Conservation (phyloP, 345 rosid genomes). For the Camelina neglecta region DNA sequence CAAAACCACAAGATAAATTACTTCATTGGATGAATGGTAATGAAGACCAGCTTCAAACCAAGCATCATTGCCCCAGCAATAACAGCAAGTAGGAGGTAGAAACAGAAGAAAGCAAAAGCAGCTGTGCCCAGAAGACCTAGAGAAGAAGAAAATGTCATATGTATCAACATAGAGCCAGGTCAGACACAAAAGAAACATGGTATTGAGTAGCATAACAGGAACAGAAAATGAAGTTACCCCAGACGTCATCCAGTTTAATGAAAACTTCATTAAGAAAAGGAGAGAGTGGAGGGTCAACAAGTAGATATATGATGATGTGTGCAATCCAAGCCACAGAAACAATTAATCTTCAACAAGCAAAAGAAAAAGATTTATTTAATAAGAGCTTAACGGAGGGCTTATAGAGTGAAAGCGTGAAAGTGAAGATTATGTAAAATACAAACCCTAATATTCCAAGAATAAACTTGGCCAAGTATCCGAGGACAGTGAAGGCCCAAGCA, state of each 20-base stretch:
- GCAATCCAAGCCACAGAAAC: constrained; percentile 97
- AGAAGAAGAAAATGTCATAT: constrained; percentile 23
- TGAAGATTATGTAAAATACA: constrained; percentile 40
- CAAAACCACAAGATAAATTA: constrained; percentile 43
- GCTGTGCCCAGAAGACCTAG: constrained; percentile 94
- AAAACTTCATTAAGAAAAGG: constrained; percentile 93
- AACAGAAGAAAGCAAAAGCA: constrained; percentile 97
- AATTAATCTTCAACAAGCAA: constrained; percentile 60
- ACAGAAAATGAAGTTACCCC: constrained; percentile 65
- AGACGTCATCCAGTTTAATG: constrained; percentile 90
- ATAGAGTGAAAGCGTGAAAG: constrained; percentile 14
- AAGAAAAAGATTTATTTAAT: constrained; percentile 18
- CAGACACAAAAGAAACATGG: constrained; percentile 15
- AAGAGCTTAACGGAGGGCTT: not conserved
- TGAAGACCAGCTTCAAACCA: constrained; percentile 89
- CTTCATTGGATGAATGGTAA: constrained; percentile 98
- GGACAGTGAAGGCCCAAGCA: constrained; percentile 91
- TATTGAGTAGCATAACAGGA: not conserved
- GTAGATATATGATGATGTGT: constrained; percentile 84
- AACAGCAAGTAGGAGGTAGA: constrained; percentile 91
- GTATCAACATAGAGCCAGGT: constrained; percentile 7
- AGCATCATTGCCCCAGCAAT: constrained; percentile 99
- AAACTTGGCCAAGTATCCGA: constrained; percentile 89
- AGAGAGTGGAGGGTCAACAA: constrained; percentile 83
- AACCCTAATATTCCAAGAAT: constrained; percentile 85